Percentiles rank a stretch among this genome's conserved stretches.
phyloP scores from a whole-genome alignment of 345 rosid species.

The Boechera stricta region DNA sequence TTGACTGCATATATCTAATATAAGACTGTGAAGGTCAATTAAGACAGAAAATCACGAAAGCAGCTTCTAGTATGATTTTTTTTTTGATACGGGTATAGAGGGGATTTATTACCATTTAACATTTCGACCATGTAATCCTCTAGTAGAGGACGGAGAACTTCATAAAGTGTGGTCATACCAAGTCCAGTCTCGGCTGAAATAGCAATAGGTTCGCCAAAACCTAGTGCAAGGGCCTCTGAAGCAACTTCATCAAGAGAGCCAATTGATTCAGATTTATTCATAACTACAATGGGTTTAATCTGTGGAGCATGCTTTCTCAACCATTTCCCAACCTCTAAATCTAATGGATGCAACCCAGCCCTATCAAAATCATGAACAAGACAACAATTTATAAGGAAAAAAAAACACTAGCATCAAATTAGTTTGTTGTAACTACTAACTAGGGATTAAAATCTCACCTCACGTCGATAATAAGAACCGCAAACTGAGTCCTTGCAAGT shows the following conservation, averaged over 20 bases:
- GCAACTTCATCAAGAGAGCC: conserved; percentile 65
- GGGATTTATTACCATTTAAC: conserved; percentile 57
- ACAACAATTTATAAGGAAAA: not conserved
- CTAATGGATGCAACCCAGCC: conserved; percentile 91
- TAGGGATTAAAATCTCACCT: conserved; percentile 51
- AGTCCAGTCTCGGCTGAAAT: conserved; percentile 97
- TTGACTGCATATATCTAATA: conserved; percentile 47
- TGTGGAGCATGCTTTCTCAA: conserved; percentile 78
- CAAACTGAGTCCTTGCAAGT: conserved; percentile 80
- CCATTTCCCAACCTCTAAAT: conserved; percentile 95
- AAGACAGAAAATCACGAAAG: conserved; percentile 3
- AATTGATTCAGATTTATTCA: conserved; percentile 91
- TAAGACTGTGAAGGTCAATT: conserved; percentile 39
- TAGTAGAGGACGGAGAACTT: conserved; percentile 69
- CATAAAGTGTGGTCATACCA: conserved; percentile 84
- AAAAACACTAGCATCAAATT: conserved; percentile 1
- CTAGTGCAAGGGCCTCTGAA: conserved; percentile 66
- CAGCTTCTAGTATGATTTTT: conserved; percentile 6
- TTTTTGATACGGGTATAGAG: not conserved
- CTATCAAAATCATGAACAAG: conserved; percentile 47
- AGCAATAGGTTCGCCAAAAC: conserved; percentile 92
- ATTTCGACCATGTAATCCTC: conserved; percentile 65
- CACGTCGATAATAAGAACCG: conserved; percentile 74
- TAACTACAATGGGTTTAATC: conserved; percentile 68
- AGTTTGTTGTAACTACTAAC: not conserved